Evolutionary conservation across 2,329 filamentous ascomycete genomes (phyloP), one percentile per base, ranked within the genome.

Genomic region (Colletotrichum camelliae): DNA sequence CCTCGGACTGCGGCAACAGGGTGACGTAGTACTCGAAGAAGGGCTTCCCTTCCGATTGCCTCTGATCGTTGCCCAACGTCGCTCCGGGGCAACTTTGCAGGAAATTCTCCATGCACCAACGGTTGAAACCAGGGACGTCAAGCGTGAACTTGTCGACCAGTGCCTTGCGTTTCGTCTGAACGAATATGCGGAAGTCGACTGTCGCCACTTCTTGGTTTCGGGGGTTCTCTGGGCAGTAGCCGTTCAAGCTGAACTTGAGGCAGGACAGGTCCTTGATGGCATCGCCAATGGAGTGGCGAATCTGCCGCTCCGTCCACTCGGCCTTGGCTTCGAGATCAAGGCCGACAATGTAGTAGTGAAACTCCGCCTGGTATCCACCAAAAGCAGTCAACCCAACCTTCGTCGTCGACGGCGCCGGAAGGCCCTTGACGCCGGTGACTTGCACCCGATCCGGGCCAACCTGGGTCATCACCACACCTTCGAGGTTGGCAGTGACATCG

Each of bases 391-490:
- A 77, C 48, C 80, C 78, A 64, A 81, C 80, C 70, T 83, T 83
- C 7, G 82, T 84, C 9, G 82, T 84, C 4, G 80, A 77, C 9
- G 83, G 82, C 15, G 82, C 80, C 8, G 81, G 81, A 21, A 79
- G 72, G 12, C 82, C 83, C 77, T 82, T 83, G 73, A 85, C 81
- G 6, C 83, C 82, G 4, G 79, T 79, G 13, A 85, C 79, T n/a
- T 77, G 78, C 15, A 85, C 83, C 18, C 80, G 79, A 74, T 81
- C 80, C 75, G 79, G 78, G 77, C 78, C 82, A 31, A 81, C 15
- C 78, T 90, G 87, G 77, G 89, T 88, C 79, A 92, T 89, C 70
- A 64, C 75, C 35, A 79, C 79, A 68, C 72, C 81, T 33, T 80
- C 80, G 29, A 84, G 76, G 58, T 77, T 77, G 15, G 82, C 82